Evolutionary conservation across 106 monocot genomes (phyloP).

Genomic region (Amphibolis antarctica): DNA sequence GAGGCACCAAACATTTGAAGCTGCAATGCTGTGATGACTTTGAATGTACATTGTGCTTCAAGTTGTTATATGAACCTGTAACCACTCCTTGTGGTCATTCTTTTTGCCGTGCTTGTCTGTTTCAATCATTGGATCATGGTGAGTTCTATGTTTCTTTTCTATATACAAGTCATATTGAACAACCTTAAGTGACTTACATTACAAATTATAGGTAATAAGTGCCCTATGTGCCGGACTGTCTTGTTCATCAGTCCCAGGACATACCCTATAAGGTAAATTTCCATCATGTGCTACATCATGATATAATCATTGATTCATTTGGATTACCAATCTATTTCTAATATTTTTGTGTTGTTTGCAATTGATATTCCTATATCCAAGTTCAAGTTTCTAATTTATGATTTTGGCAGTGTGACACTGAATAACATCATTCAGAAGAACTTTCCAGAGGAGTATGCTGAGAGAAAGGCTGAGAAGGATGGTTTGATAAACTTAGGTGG

Average conservation of each 20-base stretch:
- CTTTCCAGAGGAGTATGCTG: constrained; percentile 79
- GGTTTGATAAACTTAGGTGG: constrained; percentile 44
- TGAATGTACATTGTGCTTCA: constrained; percentile 88
- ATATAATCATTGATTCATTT: not conserved
- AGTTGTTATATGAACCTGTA: constrained; percentile 85
- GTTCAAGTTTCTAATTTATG: not conserved
- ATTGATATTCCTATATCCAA: not conserved
- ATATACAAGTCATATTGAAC: not conserved
- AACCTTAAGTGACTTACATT: constrained; percentile 2
- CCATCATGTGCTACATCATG: not conserved
- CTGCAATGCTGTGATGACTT: constrained; percentile 77
- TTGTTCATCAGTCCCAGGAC: constrained; percentile 78
- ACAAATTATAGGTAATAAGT: constrained; percentile 60
- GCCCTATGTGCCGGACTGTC: constrained; percentile 92
- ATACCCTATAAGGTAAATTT: constrained; percentile 74
- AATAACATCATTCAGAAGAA: constrained; percentile 86
- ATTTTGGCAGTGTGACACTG: constrained; percentile 75
- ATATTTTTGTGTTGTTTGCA: not conserved
- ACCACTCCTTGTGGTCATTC: constrained; percentile 99
- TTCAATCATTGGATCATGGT: constrained; percentile 98
- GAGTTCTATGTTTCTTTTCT: constrained; percentile 14
- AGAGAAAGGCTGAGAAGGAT: constrained; percentile 68
- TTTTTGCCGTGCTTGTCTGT: constrained; percentile 84
- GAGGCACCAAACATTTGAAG: constrained; percentile 28
- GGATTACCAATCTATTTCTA: not conserved